Evolutionary conservation across 192 early-diverging fungal species (phyloP), one percentile per base, ranked within the genome.

Genomic region (Mortierella alpina): DNA sequence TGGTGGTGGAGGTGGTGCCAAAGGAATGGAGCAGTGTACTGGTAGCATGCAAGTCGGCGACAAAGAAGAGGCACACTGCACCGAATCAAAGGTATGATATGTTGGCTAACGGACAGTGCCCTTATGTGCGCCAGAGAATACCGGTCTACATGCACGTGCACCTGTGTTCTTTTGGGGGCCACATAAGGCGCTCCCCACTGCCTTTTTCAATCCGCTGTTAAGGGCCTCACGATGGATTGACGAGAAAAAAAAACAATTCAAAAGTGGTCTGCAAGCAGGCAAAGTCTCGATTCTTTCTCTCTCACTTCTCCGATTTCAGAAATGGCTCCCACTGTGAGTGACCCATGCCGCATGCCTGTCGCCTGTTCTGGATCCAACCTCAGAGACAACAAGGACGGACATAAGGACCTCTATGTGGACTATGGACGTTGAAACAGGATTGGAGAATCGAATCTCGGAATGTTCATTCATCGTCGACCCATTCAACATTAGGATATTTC

Each of bases 241-340:
- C 40, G 15, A 15, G 6, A 59, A 61, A 66, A 66, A 66, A 66
- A 66, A 74, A 74, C 50, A 59, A 49, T 64, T 74, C 56, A 74
- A 63, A 72, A 73, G 15, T 6, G 23, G 62, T 18, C 62, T 39
- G 40, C 66, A 74, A 74, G 64, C 7, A 7, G 20, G 65, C 73
- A 59, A 66, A n/a, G 11, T 10, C 31, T 18, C 12, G 45, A 56
- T 54, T 75, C 73, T 68, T 31, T 31, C 66, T 68, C 73, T 75
- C 73, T 75, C 68, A 75, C 70, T 72, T 72, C 61, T 65, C 65
- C 70, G 69, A 67, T 80, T 80, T 68, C 77, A 80, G 77, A 80
- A 80, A 80, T 80, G 77, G 77, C 77, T 52, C 77, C 77, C 77
- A 68, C 70, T 66, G 77, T 80, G 77, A 80, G 77, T 80, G 77